Evolutionary conservation across 768 basidiomycete genomes (phyloP).

Genomic region (Sistotremastrum suecicum): DNA sequence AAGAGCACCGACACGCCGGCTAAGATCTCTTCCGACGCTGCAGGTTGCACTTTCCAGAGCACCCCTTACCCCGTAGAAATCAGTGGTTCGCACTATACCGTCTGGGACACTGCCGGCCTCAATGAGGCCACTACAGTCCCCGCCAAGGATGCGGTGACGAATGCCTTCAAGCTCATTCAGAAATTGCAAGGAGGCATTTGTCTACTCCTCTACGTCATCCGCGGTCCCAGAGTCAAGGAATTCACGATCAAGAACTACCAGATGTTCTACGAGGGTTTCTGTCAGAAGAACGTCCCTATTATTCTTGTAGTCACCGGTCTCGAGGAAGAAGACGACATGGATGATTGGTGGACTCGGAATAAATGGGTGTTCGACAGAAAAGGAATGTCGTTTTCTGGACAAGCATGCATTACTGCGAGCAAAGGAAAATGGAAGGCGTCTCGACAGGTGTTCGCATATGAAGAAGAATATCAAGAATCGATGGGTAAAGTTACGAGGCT

Average conservation of each 20-base stretch:
- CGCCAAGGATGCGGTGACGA: conserved; percentile 16
- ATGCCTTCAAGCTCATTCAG: conserved; percentile 21
- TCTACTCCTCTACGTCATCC: conserved; percentile 27
- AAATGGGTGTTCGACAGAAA: conserved; percentile 16
- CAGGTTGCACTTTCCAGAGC: conserved; percentile 23
- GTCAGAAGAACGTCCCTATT: conserved; percentile 23
- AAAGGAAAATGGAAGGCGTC: conserved; percentile 9
- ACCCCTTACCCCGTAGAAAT: conserved; percentile 13
- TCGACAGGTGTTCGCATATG: conserved; percentile 3
- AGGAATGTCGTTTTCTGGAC: conserved; percentile 18
- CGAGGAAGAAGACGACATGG: conserved; percentile 19
- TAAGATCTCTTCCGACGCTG: conserved; percentile 12
- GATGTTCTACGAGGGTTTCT: conserved; percentile 24
- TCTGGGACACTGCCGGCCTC: conserved; percentile 21
- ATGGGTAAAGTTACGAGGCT: conserved; percentile 11
- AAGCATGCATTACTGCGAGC: conserved; percentile 26
- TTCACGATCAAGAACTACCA: conserved; percentile 23
- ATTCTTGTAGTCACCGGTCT: conserved; percentile 25
- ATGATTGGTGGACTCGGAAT: conserved; percentile 23
- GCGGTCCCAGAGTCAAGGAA: conserved; percentile 23
- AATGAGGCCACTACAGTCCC: conserved; percentile 17
- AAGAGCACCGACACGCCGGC: conserved; percentile 5
- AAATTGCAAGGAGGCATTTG: conserved; percentile 21
- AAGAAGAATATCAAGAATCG: conserved; percentile 20
- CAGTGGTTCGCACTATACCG: conserved; percentile 8